A percentile compares a stretch with the other conserved stretches of the same genome.
phyloP scores from a whole-genome alignment of 768 basidiomycete species.

The Butyriboletus loyo region DNA sequence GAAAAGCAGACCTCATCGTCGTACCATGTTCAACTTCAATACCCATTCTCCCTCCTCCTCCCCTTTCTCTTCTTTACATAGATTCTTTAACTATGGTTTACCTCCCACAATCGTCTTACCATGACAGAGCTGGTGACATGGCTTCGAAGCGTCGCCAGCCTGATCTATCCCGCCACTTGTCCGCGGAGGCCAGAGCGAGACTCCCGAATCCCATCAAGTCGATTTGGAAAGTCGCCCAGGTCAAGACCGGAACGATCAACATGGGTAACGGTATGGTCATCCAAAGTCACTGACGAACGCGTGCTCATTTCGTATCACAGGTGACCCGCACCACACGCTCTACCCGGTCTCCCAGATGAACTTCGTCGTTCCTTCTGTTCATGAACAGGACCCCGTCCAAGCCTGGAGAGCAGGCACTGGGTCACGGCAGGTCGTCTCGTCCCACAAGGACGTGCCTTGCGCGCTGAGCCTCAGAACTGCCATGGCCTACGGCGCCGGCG shows the following conservation, averaged over 20 bases:
- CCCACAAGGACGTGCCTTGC: constrained; percentile 29
- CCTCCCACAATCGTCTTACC: constrained; percentile 13
- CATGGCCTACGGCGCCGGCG: constrained; percentile 40
- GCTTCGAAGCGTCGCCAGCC: constrained; percentile 26
- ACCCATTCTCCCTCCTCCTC: no score
- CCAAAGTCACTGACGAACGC: neutral
- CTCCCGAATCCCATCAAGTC: constrained; percentile 37
- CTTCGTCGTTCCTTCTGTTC: constrained; percentile 33
- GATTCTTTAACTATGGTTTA: constrained; percentile 22
- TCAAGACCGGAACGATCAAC: constrained; percentile 35
- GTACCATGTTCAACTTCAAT: neutral
- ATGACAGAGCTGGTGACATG: constrained; percentile 10
- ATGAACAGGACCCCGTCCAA: constrained; percentile 27
- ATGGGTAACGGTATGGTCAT: constrained; percentile 34
- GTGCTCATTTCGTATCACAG: constrained; percentile 13
- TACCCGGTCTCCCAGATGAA: constrained; percentile 36
- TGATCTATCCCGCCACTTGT: constrained; percentile 34
- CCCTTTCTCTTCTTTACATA: neutral
- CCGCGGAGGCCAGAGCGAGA: constrained; percentile 32
- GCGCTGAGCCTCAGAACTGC: constrained; percentile 31
- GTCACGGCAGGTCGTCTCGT: constrained; percentile 26
- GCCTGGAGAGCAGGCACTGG: constrained; percentile 29
- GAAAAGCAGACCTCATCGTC: constrained; percentile 6
- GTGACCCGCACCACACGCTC: constrained; percentile 33
- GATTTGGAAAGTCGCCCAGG: constrained; percentile 36